These are phyloP conservation scores for Podaxis mareebaensis DNA, from an alignment of 768 basidiomycete species.

Conservation along the genomic window DNA sequence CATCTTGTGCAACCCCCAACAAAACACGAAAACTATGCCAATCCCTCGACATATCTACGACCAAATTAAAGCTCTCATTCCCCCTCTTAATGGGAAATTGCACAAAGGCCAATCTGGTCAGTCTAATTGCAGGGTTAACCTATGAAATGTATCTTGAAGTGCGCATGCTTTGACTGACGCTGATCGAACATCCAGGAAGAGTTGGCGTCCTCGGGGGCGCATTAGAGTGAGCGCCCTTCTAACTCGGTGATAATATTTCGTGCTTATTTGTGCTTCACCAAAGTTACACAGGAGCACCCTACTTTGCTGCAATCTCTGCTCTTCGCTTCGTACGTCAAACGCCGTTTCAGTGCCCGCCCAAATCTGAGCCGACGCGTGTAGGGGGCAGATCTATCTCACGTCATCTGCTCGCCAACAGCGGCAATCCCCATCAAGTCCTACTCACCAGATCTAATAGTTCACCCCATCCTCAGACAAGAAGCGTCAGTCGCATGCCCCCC, in stretches of 20 bases:
- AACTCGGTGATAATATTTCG: neutral
- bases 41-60: slow-evolving; percentile 61
- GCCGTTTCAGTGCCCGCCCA: neutral
- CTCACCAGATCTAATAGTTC: slow-evolving; percentile 95
- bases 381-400: slow-evolving; percentile 96
- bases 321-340: slow-evolving; percentile 67
- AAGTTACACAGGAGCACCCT: slow-evolving; percentile 97
- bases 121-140: slow-evolving; percentile 18
- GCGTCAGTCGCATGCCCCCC: slow-evolving; percentile 40
- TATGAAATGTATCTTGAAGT: neutral
- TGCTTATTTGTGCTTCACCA: neutral
- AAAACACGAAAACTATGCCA: slow-evolving; percentile 45
- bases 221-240: slow-evolving; percentile 64
- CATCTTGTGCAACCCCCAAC: neutral
- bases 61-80: slow-evolving; percentile 82
- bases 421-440: slow-evolving; percentile 95
- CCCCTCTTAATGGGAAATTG: slow-evolving; percentile 82
- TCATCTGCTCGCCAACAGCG: slow-evolving; percentile 93
- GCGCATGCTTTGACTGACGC: neutral
- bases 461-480: slow-evolving; percentile 81
- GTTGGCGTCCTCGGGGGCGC: slow-evolving; percentile 95
- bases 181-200: slow-evolving; percentile 54
- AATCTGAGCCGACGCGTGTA: slow-evolving; percentile 25
- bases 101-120: slow-evolving; percentile 95
- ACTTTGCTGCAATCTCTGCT: slow-evolving; percentile 91